Base-by-base conservation (phyloP, 2,329 filamentous ascomycete genomes). In the Torrubiellomyces zombiae region DNA sequence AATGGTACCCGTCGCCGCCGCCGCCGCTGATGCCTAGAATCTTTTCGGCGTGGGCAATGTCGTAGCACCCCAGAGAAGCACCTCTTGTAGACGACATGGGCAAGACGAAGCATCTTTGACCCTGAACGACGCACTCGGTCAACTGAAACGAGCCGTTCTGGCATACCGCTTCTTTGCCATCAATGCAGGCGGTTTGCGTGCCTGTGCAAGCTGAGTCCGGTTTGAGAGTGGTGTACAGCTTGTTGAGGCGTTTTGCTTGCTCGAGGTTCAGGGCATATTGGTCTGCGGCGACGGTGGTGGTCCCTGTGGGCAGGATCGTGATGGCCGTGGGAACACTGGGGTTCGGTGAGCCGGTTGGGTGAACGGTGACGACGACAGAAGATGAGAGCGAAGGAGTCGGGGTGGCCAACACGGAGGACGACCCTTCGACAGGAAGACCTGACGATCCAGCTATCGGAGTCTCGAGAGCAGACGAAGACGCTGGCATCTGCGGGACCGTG, bases 151-250 rank as follows among this genome's bases (percentile, higher is more conserved):
- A 39, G 11, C 57, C 56, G 5, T 32, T 29, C 8, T 44, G 42
- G 37, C 68, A 74, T 9, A 40, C 40, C n/a, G 51, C 64, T 4
- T 61, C 37, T 24, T 56, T 51, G 13, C 63, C 60, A 9, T 49
- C 40, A 21, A 72, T 56, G 27, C 67, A 73, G 4, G 66, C 65
- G 3, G 55, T 50, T 29, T 69, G 59, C 14, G 48, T 49, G 2
- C 39, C 26, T 0, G 36, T 38, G 38, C 67, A 73, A 25, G 58
- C 49, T 3, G 61, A 58, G 12, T 55, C 34, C 5, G 52, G 44
- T 1, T 53, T 58, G 17, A 65, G 44, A 2, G 35, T 40, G 14
- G 50, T 47, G 31, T 63, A 67, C 14, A 59, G 32, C 7, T 44
- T 32, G 40, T 73, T 72, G 36, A 62, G 55, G 3, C 42, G 29